Base-by-base conservation (phyloP, 768 basidiomycete genomes). In the Russula emetica region DNA sequence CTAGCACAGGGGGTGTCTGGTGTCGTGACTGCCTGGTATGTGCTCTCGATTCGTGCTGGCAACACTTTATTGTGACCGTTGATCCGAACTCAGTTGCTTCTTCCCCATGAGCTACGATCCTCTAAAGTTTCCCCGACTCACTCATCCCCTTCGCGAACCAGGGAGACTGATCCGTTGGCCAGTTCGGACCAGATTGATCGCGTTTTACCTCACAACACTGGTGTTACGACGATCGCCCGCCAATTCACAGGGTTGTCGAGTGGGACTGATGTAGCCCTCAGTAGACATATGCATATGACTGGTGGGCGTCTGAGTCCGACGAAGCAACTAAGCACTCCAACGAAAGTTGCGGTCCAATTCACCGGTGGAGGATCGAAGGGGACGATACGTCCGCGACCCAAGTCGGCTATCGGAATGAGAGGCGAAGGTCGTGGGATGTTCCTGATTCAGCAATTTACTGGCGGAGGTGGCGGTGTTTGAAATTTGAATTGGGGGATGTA, bases 21-120 rank as follows among this genome's bases (percentile, higher is more conserved):
- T 94, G 92, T 74, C 80, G 90, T 69, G 90, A 92, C 74, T 94
- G 92, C 73, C 76, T 85, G 70, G 91, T 92, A 76, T 38, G 60
- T 59, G 45, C 1, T 28, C 56, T 50, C 36, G 20, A 13, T 28
- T 38, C 11, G 44, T 7, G 8, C 30, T 62, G 60, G 28, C 13
- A 24, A 24, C 22, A 11, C 38, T 24, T 6, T 52, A 40, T 40
- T 30, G 47, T 42, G 49, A 58, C 49, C 60, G 54, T 38, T 55
- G 57, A 65, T 52, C 30, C 62, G 52, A 20, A 69, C 58, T 7
- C 58, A 90, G 87, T 76, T 88, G 30, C 74, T 88, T 18, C 77
- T 88, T 53, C 83, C 83, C 32, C 55, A 68, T 22, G 76, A 78
- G 44, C 71, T 79, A 58, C 80, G 82, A 49, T 77, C 83, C 0